Evolutionary conservation across 495 filamentous ascomycete species (phyloP), one percentile per base, ranked within the genome.

Genomic region (Cladorrhinum samala): DNA sequence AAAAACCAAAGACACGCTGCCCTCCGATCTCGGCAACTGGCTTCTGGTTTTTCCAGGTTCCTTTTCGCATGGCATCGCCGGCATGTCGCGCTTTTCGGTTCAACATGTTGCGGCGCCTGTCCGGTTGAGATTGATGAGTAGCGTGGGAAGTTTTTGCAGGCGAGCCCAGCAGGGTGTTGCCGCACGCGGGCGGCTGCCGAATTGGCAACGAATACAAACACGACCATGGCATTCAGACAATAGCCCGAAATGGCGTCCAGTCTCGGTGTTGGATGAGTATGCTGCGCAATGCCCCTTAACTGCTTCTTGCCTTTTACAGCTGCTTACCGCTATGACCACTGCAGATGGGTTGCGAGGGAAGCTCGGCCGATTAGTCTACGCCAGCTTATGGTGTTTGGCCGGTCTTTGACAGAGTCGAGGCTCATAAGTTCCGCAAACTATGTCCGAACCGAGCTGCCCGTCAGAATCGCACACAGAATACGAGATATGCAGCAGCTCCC

Each of bases 401-500:
- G 93, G 21, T 91, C 91, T 11, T 69, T 98, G 66, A 96, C 91
- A 37, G 94, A 97, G 68, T 76, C 80, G 17, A 85, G 94, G 52
- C 78, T 98, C 49, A 82, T 98, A 48, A 88, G 86, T 73, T 95
- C 91, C 40, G 94, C 94, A 24, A 97, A 97, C 68, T 98, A 97
- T 77, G 89, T 97, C 39, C 88, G 93, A 36, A 91, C 88, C 4
- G 93, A 98, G 72, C 80, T 98, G 19, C 93, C 93, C 8, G 90
- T 87, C n/a, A 91, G 91, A 53, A 78, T 96, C 52, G 87, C 92
- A 21, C 94, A 99, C 62, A 86, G 93, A 14, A 85, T 99, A 47
- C 88, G 94, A 42, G 92, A 99, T 64, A 97, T 99, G 78, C 94
- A 99, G 72, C 91, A 86, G 51, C 74, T 99, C 40, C 93, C 93